These are phyloP conservation scores for Phytophthora boehmeriae DNA, from an alignment of 352 stramenopile genomes.

Conservation along the genomic window DNA sequence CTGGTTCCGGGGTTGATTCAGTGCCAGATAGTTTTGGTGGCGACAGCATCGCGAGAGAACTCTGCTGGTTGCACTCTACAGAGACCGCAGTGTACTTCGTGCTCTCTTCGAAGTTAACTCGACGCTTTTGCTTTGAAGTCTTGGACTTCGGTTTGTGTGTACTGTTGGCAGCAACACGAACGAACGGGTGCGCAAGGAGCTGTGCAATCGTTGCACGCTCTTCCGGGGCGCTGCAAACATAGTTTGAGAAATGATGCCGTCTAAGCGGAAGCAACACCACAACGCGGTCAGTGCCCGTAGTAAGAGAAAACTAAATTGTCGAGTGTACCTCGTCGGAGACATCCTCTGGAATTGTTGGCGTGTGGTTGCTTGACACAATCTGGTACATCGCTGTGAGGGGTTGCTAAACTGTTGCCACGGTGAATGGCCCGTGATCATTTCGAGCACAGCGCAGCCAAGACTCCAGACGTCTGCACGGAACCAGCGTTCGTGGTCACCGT, in stretches of 20 bases:
- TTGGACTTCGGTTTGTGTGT: slow-evolving; percentile 10
- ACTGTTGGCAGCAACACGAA: slow-evolving; percentile 32
- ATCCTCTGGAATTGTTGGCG: slow-evolving; percentile 60
- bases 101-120: slow-evolving; percentile 4
- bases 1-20: slow-evolving; percentile 21
- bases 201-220: slow-evolving; percentile 86
- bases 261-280: slow-evolving; percentile 23
- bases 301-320: not conserved
- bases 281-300: not conserved
- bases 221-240: slow-evolving; percentile 70
- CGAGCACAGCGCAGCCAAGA: slow-evolving; percentile 91
- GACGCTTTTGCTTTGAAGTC: slow-evolving; percentile 10
- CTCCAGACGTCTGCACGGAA: slow-evolving; percentile 94
- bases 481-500: slow-evolving; percentile 61
- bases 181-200: slow-evolving; percentile 93
- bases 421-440: slow-evolving; percentile 93
- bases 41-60: slow-evolving; percentile 4
- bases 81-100: not conserved
- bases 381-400: slow-evolving; percentile 92
- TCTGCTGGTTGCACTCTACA: slow-evolving; percentile 19
- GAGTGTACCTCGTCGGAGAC: slow-evolving; percentile 55
- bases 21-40: slow-evolving; percentile 10
- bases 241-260: slow-evolving; percentile 58
- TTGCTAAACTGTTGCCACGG: slow-evolving; percentile 91
- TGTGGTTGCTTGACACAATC: slow-evolving; percentile 80